Percentiles rank a stretch among this genome's conserved stretches.
phyloP scores from a whole-genome alignment of 257 asterid genomes.

The Handroanthus guayacan region DNA sequence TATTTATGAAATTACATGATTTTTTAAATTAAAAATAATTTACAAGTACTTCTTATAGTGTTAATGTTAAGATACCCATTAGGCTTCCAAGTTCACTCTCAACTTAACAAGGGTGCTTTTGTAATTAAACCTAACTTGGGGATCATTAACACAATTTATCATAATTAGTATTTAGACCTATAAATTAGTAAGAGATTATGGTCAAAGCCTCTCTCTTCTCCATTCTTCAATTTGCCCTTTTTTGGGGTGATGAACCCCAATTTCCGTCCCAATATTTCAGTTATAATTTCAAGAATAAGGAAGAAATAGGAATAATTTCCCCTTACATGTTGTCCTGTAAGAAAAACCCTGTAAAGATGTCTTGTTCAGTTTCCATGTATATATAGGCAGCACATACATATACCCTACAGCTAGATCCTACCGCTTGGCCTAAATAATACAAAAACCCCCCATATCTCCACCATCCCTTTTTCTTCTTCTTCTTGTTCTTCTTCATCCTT shows the following conservation, averaged over 20 bases:
- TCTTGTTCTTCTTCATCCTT: background rate
- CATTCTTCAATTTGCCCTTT: slow-evolving; percentile 5
- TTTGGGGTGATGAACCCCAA: slow-evolving; percentile 10
- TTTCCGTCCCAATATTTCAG: slow-evolving; percentile 18
- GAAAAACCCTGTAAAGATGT: slow-evolving; percentile 42
- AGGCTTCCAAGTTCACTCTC: no score
- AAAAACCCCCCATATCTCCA: slow-evolving; percentile 14
- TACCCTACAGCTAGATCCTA: slow-evolving; percentile 42
- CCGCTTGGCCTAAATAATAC: slow-evolving; percentile 32
- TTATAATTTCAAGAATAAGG: background rate
- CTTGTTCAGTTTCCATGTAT: slow-evolving; percentile 42
- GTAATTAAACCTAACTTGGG: no score
- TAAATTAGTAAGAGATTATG: background rate
- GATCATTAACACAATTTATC: no score
- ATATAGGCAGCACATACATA: slow-evolving; percentile 10
- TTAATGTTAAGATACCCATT: no score
- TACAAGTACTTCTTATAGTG: no score
- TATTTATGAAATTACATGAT: no score
- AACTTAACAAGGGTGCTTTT: no score
- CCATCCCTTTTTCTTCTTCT: background rate
- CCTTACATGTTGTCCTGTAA: background rate
- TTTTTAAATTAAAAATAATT: no score
- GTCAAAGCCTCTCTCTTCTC: slow-evolving; percentile 10
- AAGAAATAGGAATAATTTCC: slow-evolving; percentile 33
- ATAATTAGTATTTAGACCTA: background rate